Percentiles rank a stretch among this genome's conserved stretches.
Conservation (phyloP, 2,329 filamentous ascomycete species). For the Colletotrichum sansevieriae region DNA sequence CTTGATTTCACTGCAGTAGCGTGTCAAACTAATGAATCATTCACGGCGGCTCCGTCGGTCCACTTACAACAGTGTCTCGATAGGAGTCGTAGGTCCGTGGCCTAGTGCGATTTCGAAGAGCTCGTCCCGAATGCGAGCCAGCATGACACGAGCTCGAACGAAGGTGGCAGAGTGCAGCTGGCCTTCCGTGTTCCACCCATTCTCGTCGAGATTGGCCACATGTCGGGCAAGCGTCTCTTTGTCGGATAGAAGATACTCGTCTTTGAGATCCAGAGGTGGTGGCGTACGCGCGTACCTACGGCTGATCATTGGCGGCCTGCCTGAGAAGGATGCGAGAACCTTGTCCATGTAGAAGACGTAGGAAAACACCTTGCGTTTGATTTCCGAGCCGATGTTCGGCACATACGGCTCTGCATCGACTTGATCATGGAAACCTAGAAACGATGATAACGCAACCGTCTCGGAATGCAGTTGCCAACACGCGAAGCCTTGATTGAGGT, state of each 20-base stretch:
- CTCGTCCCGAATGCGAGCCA: slow-evolving; percentile 46
- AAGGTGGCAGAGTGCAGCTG: slow-evolving; percentile 50
- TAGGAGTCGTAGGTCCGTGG: slow-evolving; percentile 50
- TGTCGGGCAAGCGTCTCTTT: slow-evolving; percentile 46
- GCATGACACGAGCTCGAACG: slow-evolving; percentile 44
- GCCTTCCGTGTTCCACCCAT: slow-evolving; percentile 54
- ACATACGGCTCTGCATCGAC: slow-evolving; percentile 40
- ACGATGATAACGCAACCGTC: slow-evolving; percentile 47
- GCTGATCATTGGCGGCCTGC: slow-evolving; percentile 55
- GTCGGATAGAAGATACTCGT: slow-evolving; percentile 52
- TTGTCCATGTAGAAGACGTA: slow-evolving; percentile 53
- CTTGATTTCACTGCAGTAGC: slow-evolving; percentile 51
- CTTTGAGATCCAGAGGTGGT: slow-evolving; percentile 54
- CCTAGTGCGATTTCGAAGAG: slow-evolving; percentile 48
- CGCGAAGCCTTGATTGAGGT: slow-evolving; percentile 17
- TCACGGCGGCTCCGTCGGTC: neutral
- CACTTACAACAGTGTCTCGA: slow-evolving; percentile 52
- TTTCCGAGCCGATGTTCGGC: slow-evolving; percentile 49
- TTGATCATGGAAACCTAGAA: slow-evolving; percentile 46
- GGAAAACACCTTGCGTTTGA: slow-evolving; percentile 47
- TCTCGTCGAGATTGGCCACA: slow-evolving; percentile 48
- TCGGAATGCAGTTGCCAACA: slow-evolving; percentile 48
- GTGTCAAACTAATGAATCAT: neutral
- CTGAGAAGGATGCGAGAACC: slow-evolving; percentile 56
- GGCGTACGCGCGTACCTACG: slow-evolving; percentile 54